Evolutionary conservation across 2,329 filamentous ascomycete species (phyloP).

Genomic region (Colletotrichum sp.): DNA sequence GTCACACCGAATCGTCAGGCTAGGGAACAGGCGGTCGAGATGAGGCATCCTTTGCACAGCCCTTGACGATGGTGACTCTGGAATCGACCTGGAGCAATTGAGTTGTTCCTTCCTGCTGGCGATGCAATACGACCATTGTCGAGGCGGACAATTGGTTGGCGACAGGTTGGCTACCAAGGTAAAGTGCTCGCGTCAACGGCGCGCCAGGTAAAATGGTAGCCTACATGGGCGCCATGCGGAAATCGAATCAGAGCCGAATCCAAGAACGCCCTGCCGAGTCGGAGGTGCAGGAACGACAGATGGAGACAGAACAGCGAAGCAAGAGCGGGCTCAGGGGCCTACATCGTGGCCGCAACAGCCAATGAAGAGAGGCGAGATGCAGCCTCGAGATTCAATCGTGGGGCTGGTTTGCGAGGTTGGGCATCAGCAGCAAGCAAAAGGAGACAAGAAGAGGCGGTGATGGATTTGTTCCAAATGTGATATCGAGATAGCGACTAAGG

Average conservation of each 20-base stretch:
- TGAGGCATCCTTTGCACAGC: neutral
- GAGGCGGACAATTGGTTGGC: neutral
- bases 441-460: conserved; percentile 11
- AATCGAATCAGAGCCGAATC: neutral
- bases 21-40: neutral
- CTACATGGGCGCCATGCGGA: neutral
- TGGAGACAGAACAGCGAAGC: conserved; percentile 2
- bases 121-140: neutral
- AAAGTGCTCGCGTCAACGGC: neutral
- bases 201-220: neutral
- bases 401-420: conserved; percentile 1
- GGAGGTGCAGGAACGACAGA: neutral
- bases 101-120: neutral
- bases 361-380: neutral
- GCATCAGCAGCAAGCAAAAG: conserved; percentile 9
- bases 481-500: neutral
- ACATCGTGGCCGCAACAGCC: neutral
- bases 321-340: neutral
- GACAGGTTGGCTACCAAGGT: neutral
- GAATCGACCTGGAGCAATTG: neutral
- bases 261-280: conserved; percentile 5
- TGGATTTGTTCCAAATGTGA: neutral
- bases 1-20: neutral
- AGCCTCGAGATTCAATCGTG: neutral
- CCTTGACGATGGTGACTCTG: neutral